phyloP scores from a whole-genome alignment of 2,329 filamentous ascomycete species.

The Endoconidiophora laricicola region DNA sequence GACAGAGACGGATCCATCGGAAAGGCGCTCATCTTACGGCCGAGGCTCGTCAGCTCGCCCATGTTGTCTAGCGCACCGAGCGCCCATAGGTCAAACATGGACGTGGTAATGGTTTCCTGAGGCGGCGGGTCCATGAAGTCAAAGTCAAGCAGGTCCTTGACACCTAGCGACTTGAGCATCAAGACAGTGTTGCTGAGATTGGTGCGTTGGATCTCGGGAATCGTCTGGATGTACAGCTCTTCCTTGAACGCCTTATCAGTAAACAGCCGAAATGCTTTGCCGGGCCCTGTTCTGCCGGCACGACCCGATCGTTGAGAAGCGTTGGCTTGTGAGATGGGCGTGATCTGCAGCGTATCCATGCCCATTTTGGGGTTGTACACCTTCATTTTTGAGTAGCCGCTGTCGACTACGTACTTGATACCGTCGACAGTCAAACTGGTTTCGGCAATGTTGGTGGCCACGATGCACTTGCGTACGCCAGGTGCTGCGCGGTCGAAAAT shows the following conservation, averaged over 20 bases:
- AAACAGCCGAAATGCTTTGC: conserved; percentile 85
- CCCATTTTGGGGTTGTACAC: conserved; percentile 98
- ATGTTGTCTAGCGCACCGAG: conserved; percentile 86
- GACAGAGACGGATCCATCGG: conserved; percentile 95
- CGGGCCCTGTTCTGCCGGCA: conserved; percentile 84
- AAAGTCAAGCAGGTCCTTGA: conserved; percentile 87
- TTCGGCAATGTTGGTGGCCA: conserved; percentile 96
- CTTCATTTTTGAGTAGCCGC: conserved; percentile 92
- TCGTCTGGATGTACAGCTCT: conserved; percentile 90
- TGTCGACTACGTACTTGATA: conserved; percentile 97
- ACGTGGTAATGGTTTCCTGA: conserved; percentile 93
- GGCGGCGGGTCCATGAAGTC: conserved; percentile 99
- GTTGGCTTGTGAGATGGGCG: conserved; percentile 93
- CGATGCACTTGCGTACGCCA: conserved; percentile 90
- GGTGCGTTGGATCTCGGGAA: conserved; percentile 92
- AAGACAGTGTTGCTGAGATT: conserved; percentile 92
- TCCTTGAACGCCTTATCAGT: conserved; percentile 92
- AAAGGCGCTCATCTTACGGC: conserved; percentile 88
- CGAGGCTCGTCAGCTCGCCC: conserved; percentile 75
- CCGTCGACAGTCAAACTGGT: conserved; percentile 96
- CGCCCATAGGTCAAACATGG: conserved; percentile 93
- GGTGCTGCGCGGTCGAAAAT: conserved; percentile 87
- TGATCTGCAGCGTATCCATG: conserved; percentile 97
- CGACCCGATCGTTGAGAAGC: conserved; percentile 84
- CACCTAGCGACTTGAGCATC: conserved; percentile 82